phyloP scores from a whole-genome alignment of 2,329 filamentous ascomycete genomes.

The Epichloe coenophiala region DNA sequence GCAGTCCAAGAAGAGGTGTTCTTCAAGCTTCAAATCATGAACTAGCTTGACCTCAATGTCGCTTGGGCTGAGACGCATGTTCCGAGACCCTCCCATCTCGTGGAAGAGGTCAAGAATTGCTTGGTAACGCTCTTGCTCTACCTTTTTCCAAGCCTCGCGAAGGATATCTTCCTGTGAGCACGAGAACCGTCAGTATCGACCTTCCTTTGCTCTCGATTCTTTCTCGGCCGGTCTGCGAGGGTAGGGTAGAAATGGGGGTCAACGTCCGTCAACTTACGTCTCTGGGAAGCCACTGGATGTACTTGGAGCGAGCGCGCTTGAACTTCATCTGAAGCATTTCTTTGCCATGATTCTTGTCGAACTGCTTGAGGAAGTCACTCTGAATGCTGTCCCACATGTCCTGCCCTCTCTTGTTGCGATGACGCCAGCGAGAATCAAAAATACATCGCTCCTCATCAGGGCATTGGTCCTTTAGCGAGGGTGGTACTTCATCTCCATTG shows the following conservation, averaged over 20 bases:
- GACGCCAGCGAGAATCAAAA: constrained; percentile 33
- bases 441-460: constrained; percentile 35
- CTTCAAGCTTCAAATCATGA: constrained; percentile 25
- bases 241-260: not conserved
- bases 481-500: constrained; percentile 19
- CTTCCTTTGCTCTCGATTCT: not conserved
- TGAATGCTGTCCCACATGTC: constrained; percentile 46
- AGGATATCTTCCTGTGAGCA: constrained; percentile 25
- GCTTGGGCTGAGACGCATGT: constrained; percentile 34
- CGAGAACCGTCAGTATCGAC: not conserved
- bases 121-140: constrained; percentile 31
- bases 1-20: constrained; percentile 26
- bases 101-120: constrained; percentile 30
- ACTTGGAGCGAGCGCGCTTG: constrained; percentile 34
- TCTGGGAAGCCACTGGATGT: constrained; percentile 31
- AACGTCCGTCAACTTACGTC: constrained; percentile 30
- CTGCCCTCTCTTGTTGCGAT: constrained; percentile 35
- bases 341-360: constrained; percentile 26
- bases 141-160: constrained; percentile 24
- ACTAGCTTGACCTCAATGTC: constrained; percentile 38
- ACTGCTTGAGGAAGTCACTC: constrained; percentile 23
- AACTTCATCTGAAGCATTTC: constrained; percentile 45
- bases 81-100: constrained; percentile 34
- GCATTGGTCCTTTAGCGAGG: constrained; percentile 29
- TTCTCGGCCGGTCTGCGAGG: not conserved